Evolutionary conservation across 2,329 filamentous ascomycete genomes (phyloP).

Genomic region (Mollisiaceae sp.): DNA sequence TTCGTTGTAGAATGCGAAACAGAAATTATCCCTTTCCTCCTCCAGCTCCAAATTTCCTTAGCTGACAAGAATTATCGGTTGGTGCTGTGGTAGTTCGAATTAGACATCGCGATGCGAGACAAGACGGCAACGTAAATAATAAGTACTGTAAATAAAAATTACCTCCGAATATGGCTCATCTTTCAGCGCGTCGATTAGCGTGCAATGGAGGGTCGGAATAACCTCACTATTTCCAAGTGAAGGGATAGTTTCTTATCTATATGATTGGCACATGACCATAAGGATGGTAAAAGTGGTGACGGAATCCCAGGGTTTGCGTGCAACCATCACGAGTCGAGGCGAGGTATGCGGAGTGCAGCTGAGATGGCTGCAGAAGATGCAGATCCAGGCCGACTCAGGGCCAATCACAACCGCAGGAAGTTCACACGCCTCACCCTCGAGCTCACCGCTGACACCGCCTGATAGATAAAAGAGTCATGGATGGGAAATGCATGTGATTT

Average conservation of each 20-base stretch:
- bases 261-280: constrained; percentile 24
- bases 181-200: constrained; percentile 22
- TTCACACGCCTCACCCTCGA: constrained; percentile 4
- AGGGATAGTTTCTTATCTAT: constrained; percentile 25
- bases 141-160: constrained; percentile 11
- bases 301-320: constrained; percentile 9
- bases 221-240: constrained; percentile 23
- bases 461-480: background rate
- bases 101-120: constrained; percentile 20
- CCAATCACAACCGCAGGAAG: background rate
- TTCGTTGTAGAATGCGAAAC: constrained; percentile 4
- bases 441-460: constrained; percentile 4
- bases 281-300: constrained; percentile 3
- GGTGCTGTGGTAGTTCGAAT: background rate
- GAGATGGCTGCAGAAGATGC: constrained; percentile 3
- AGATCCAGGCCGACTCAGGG: constrained; percentile 1
- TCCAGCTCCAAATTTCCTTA: constrained; percentile 3
- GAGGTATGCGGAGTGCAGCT: background rate
- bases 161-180: constrained; percentile 17
- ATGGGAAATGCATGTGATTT: constrained; percentile 1
- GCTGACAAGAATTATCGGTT: constrained; percentile 5
- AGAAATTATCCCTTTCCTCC: background rate
- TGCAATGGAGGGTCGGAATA: constrained; percentile 22
- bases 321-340: constrained; percentile 16
- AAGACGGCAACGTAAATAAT: constrained; percentile 19